A percentile compares a stretch with the other conserved stretches of the same genome.
Conservation (phyloP, 805 yeast genomes). For the Wickerhamiella lipophila region DNA sequence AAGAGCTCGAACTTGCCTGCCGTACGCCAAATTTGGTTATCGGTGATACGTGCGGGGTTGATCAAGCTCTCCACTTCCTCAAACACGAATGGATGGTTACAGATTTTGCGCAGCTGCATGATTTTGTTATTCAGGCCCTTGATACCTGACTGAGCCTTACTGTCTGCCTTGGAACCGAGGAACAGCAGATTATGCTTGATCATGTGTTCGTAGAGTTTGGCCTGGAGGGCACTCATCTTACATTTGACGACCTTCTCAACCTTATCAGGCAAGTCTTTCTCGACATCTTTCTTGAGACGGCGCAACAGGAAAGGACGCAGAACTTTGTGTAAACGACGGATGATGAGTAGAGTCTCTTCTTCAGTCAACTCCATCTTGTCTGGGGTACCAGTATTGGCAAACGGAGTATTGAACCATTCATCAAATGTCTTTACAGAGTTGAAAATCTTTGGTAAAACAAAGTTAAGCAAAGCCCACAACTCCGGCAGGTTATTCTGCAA, state of each 20-base stretch:
- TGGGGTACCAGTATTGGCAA: constrained; percentile 92
- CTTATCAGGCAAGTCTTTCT: constrained; percentile 89
- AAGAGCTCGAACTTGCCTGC: constrained; percentile 92
- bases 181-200: constrained; percentile 68
- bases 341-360: constrained; percentile 88
- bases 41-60: constrained; percentile 58
- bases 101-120: constrained; percentile 91
- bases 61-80: constrained; percentile 79
- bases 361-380: constrained; percentile 88
- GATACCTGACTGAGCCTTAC: constrained; percentile 35
- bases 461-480: constrained; percentile 89
- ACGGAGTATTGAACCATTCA: constrained; percentile 98
- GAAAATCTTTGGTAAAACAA: constrained; percentile 90
- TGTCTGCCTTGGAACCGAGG: constrained; percentile 42
- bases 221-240: constrained; percentile 78
- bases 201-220: constrained; percentile 80
- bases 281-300: constrained; percentile 94
- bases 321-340: constrained; percentile 91
- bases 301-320: constrained; percentile 86
- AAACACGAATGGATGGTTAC: constrained; percentile 95
- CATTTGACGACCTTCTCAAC: constrained; percentile 91
- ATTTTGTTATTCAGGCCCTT: constrained; percentile 88
- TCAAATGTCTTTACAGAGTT: constrained; percentile 93
- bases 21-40: constrained; percentile 75
- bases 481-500: constrained; percentile 91